These are phyloP conservation scores for Yamadazyma trypodendri DNA, from an alignment of 1,139 yeast species.

Conservation along the genomic window DNA sequence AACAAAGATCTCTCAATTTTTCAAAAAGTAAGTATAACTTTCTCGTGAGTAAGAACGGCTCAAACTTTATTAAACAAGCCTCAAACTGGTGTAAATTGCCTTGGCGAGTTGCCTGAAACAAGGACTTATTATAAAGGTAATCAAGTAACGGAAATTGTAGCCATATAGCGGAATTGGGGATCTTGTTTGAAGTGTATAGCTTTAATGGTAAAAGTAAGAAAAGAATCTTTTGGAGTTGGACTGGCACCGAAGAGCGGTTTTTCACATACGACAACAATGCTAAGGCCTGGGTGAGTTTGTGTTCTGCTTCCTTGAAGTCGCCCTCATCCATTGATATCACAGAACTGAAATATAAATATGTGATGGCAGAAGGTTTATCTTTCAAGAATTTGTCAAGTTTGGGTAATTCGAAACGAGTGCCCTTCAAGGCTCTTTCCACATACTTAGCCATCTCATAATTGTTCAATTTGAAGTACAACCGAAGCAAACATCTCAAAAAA, in stretches of 20 bases:
- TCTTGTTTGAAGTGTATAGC: constrained; percentile 39
- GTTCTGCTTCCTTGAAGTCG: constrained; percentile 51
- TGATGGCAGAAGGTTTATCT: constrained; percentile 53
- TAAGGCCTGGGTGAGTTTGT: constrained; percentile 50
- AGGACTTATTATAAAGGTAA: constrained; percentile 42
- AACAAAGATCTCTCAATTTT: constrained; percentile 50
- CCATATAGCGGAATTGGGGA: constrained; percentile 46
- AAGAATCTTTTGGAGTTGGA: constrained; percentile 43
- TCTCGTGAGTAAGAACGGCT: constrained; percentile 52
- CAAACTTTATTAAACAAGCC: constrained; percentile 39
- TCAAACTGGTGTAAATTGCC: constrained; percentile 62
- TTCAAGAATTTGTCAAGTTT: constrained; percentile 50
- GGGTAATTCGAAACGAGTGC: constrained; percentile 46
- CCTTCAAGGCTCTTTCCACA: constrained; percentile 68
- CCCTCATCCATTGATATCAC: constrained; percentile 62
- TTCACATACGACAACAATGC: constrained; percentile 26
- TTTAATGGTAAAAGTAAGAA: constrained; percentile 56
- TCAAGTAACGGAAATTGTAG: constrained; percentile 41
- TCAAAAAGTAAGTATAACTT: constrained; percentile 66
- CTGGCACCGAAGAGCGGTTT: constrained; percentile 14
- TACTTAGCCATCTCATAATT: constrained; percentile 78
- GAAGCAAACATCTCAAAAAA: constrained; percentile 71
- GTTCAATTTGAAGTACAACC: constrained; percentile 66
- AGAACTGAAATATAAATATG: constrained; percentile 67
- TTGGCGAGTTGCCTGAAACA: constrained; percentile 46